Evolutionary conservation across 73 alveolate species (phyloP).

Genomic region (Symbiodinium natans): DNA sequence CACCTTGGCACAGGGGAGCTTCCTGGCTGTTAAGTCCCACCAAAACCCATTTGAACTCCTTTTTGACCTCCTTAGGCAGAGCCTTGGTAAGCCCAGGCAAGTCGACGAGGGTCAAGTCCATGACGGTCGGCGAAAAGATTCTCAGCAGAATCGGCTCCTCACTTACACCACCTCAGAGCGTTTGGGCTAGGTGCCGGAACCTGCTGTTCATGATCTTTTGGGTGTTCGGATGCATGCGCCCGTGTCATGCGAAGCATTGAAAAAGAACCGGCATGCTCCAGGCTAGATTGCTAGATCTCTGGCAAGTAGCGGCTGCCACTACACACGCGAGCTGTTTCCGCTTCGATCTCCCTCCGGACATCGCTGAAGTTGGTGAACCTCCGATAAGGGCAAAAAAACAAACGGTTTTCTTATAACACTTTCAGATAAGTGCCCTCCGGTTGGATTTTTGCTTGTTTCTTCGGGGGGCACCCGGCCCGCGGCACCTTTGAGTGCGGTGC

Average conservation of each 20-base stretch:
- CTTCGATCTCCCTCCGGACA: constrained; percentile 96
- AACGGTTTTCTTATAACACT: no score
- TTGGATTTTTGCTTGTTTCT: no score
- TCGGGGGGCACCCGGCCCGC: no score
- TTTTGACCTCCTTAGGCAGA: neutral
- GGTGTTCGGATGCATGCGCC: no score
- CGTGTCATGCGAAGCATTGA: no score
- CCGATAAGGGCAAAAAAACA: no score
- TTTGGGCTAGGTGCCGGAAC: neutral
- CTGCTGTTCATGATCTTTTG: no score
- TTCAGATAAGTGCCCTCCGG: no score
- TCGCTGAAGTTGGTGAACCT: constrained; percentile 96
- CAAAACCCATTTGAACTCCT: no score
- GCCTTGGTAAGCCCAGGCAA: constrained; percentile 99
- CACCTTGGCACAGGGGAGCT: neutral
- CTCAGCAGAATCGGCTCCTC: constrained; percentile 89
- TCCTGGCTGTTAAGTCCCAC: neutral
- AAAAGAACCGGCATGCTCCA: no score
- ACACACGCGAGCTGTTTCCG: constrained; percentile 96
- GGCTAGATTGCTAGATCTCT: no score
- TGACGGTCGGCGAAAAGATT: constrained; percentile 97
- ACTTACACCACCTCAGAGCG: constrained; percentile 9
- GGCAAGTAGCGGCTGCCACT: constrained; percentile 89
- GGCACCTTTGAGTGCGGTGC: constrained; percentile 95
- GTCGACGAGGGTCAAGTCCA: constrained; percentile 98